Conservation (phyloP, 148 eudicot species). For the Spergularia bocconei region DNA sequence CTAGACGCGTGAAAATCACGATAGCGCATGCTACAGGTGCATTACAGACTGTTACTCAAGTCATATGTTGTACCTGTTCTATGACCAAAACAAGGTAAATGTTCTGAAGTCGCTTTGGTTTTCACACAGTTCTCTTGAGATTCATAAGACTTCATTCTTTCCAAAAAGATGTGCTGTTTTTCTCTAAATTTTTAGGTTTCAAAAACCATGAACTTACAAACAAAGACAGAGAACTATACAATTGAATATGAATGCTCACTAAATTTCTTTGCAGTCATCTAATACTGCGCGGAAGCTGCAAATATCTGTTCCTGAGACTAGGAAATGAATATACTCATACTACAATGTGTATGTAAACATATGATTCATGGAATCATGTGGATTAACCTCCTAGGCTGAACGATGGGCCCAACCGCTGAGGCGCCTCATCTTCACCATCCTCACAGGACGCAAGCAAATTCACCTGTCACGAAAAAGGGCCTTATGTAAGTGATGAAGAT, state of each 20-base stretch:
- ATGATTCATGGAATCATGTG: neutral
- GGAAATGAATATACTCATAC: neutral
- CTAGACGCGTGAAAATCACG: no score
- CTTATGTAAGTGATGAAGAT: neutral
- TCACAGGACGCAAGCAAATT: constrained; percentile 62
- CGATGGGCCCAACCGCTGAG: constrained; percentile 35
- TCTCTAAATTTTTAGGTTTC: neutral
- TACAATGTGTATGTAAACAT: neutral
- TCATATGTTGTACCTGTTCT: no score
- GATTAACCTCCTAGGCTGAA: constrained; percentile 65
- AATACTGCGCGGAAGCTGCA: neutral
- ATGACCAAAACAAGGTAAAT: no score
- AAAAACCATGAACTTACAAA: neutral
- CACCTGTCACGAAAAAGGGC: constrained; percentile 47
- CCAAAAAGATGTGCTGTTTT: no score
- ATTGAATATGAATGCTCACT: neutral
- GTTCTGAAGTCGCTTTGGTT: no score
- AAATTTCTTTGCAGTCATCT: neutral
- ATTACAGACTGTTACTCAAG: no score
- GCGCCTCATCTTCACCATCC: constrained; percentile 33
- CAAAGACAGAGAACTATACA: neutral
- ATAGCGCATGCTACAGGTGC: no score
- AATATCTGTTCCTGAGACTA: neutral
- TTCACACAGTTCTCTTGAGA: no score
- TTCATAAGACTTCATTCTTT: no score